These are phyloP conservation scores for Oryza australiensis DNA, from an alignment of 176 grass and related monocot genomes.

Conservation along the genomic window DNA sequence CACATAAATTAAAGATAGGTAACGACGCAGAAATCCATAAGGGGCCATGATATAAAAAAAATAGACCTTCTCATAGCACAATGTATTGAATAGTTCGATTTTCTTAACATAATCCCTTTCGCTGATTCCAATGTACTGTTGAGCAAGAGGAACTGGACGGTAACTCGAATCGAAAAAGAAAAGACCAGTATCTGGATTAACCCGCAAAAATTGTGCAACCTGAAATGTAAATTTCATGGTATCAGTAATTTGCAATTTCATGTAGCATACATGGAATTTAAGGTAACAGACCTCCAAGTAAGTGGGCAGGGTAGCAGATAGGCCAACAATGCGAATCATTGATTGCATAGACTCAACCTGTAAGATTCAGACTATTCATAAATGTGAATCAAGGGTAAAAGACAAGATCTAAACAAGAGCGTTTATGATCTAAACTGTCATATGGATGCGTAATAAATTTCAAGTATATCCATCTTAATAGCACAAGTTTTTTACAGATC, in stretches of 20 bases:
- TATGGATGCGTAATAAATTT: conserved; percentile 6
- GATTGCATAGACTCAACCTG: conserved; percentile 98
- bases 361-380: conserved; percentile 41
- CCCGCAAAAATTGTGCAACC: conserved; percentile 96
- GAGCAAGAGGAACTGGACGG: conserved; percentile 91
- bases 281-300: conserved; percentile 71
- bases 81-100: conserved; percentile 71
- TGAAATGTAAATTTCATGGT: conserved; percentile 39
- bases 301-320: conserved; percentile 94
- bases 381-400: conserved; percentile 32
- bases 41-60: conserved; percentile 20
- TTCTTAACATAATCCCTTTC: conserved; percentile 80
- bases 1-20: neutral
- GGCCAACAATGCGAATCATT: conserved; percentile 97
- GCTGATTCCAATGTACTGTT: conserved; percentile 93
- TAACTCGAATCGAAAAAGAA: conserved; percentile 98
- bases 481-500: conserved; percentile 22
- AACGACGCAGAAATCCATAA: conserved; percentile 16
- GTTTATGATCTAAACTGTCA: neutral
- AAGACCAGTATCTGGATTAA: conserved; percentile 78
- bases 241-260: conserved; percentile 25
- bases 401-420: conserved; percentile 25
- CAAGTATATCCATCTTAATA: neutral
- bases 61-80: conserved; percentile 89
- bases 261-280: conserved; percentile 32